phyloP scores from a whole-genome alignment of 495 filamentous ascomycete species.

The Hyaloscypha variabilis region DNA sequence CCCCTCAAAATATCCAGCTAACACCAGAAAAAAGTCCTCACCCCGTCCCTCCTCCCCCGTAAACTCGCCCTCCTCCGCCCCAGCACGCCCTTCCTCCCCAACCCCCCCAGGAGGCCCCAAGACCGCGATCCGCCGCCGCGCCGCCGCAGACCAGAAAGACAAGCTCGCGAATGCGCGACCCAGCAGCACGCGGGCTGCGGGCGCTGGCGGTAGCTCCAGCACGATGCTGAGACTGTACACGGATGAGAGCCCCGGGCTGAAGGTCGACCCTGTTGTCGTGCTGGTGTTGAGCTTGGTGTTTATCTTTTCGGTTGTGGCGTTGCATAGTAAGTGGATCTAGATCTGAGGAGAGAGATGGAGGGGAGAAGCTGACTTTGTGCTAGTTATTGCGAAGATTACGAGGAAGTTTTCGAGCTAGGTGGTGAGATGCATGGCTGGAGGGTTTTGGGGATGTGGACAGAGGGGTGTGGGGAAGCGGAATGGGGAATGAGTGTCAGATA shows the following conservation, averaged over 20 bases:
- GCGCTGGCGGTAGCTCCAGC: constrained; percentile 92
- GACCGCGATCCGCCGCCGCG: constrained; percentile 89
- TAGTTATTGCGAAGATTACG: constrained; percentile 96
- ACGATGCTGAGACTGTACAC: constrained; percentile 99
- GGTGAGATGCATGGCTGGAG: neutral
- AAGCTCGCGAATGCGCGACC: constrained; percentile 89
- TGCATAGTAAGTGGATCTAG: constrained; percentile 77
- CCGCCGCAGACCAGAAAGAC: constrained; percentile 94
- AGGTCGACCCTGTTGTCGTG: constrained; percentile 96
- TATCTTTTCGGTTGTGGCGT: constrained; percentile 96
- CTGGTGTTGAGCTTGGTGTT: constrained; percentile 93
- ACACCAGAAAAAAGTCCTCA: constrained; percentile 59
- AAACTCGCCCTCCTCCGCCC: constrained; percentile 41
- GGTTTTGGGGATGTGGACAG: constrained; percentile 2
- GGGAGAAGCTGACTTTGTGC: neutral
- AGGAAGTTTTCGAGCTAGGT: constrained; percentile 78
- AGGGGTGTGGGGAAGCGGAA: neutral
- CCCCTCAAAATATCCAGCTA: too few species aligned
- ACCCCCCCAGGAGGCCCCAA: constrained; percentile 92
- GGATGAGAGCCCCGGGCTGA: constrained; percentile 92
- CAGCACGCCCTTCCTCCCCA: constrained; percentile 80
- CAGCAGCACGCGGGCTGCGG: constrained; percentile 87
- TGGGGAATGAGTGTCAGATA: neutral
- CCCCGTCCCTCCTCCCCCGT: constrained; percentile 71
- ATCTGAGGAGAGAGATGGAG: neutral